These are phyloP conservation scores for Dacryopinax primogenitus DNA, from an alignment of 768 basidiomycete genomes.

Conservation along the genomic window DNA sequence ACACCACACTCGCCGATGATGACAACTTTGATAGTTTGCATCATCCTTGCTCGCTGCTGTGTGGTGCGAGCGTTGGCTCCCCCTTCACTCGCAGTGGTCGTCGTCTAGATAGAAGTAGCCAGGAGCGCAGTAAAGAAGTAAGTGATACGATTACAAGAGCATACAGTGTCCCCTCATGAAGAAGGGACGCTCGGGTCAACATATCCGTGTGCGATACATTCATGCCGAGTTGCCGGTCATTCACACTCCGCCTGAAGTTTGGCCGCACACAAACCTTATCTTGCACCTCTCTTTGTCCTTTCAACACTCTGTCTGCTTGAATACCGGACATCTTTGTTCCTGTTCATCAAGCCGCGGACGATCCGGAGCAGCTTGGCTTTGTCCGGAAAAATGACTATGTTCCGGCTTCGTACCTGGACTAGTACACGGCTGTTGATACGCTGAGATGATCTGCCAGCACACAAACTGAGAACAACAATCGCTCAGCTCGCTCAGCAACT, in stretches of 20 bases:
- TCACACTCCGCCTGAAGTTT: background rate
- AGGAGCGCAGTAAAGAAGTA: background rate
- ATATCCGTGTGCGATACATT: background rate
- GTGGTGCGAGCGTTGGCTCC: too few species aligned
- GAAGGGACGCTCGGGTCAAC: conserved; percentile 5
- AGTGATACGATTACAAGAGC: background rate
- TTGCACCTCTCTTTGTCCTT: background rate
- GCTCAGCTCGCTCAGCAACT: too few species aligned
- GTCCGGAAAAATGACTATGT: too few species aligned
- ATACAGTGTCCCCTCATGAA: too few species aligned
- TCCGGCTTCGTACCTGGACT: too few species aligned
- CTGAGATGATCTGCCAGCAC: too few species aligned
- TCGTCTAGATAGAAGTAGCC: background rate
- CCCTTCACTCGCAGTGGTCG: background rate
- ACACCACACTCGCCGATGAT: conserved; percentile 72
- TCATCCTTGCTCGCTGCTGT: too few species aligned
- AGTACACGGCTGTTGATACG: too few species aligned
- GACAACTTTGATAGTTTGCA: conserved; percentile 68
- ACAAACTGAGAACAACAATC: too few species aligned
- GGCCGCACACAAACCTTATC: background rate
- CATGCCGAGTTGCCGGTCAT: conserved; percentile 1
- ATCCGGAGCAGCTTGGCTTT: too few species aligned
- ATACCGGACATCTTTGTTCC: background rate
- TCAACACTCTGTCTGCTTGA: background rate
- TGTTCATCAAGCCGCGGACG: too few species aligned